These are phyloP conservation scores for Syzygium aqueum DNA, from an alignment of 345 rosid species.

Conservation along the genomic window DNA sequence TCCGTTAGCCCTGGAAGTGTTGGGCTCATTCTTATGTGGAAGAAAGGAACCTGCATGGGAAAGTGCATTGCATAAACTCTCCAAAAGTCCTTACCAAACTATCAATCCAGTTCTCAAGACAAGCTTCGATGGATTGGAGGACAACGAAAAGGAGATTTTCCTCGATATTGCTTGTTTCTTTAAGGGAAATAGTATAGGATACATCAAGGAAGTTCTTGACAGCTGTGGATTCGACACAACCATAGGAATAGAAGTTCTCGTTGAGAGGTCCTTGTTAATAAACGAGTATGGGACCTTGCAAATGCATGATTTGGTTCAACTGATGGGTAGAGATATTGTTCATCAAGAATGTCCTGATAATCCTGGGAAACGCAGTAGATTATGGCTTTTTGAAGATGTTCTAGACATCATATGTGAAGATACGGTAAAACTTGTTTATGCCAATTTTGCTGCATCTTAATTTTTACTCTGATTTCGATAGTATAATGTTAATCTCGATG, in stretches of 20 bases:
- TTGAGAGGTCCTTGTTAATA: neutral
- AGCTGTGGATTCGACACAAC: neutral
- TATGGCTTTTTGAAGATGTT: neutral
- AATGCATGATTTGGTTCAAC: neutral
- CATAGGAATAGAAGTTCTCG: neutral
- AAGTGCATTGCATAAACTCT: neutral
- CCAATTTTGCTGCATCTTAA: neutral
- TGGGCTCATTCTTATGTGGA: neutral
- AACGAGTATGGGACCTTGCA: neutral
- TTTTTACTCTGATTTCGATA: neutral
- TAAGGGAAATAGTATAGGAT: rapidly evolving
- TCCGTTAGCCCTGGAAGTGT: neutral
- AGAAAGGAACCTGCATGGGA: neutral
- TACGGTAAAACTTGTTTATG: neutral
- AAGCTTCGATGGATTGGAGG: neutral
- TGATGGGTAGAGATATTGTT: neutral
- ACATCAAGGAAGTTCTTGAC: neutral
- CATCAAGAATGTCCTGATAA: neutral
- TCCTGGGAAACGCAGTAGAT: neutral
- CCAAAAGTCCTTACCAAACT: neutral
- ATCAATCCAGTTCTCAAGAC: neutral
- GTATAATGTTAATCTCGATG: neutral
- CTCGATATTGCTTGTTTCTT: neutral
- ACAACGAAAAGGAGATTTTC: neutral
- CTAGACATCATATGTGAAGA: neutral